Base-by-base conservation (phyloP, 2,329 filamentous ascomycete genomes). In the Karstenula rhodostoma region DNA sequence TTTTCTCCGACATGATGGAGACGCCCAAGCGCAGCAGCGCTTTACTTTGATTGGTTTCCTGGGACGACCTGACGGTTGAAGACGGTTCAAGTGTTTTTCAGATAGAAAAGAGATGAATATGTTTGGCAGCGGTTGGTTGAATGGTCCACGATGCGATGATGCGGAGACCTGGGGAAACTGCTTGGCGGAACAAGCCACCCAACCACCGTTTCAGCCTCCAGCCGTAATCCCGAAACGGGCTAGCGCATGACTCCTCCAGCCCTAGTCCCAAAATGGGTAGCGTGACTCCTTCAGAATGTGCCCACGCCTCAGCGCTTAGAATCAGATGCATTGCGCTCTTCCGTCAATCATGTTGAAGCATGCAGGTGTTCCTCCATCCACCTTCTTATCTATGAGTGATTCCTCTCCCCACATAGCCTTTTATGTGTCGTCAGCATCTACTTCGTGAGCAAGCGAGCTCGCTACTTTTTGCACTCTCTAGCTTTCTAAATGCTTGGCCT, bases 1-100 rank as follows among this genome's bases (percentile, higher is more conserved):
- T 44, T 47, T 73, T 73, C 57, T 73, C 69, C 22, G 67, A 61
- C 69, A 72, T 73, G 43, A 2, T 63, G 23, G 32, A 37, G 22
- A 46, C 43, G 43, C 43, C 43, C 19, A 23, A 25, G 43, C 22
- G 25, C 19, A 19, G 49, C 12, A 27, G 32, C 42, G 19, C 40
- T 40, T 25, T 5, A 15, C 37, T 40, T 40, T 40, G 17, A 8
- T 17, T n/a, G 13, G 5, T 1, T 19, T 4, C 15, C n/a, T 40
- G 8, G n/a, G 5, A n/a, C 17, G n/a, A 19, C 8, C 5, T n/a
- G 17, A 40, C 7, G 3, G 15, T 55, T 50, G 54, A n/a, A 1
- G 22, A 13, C 19, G 23, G n/a, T 19, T 15, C 12, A 47, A 19
- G 10, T 8, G 33, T 19, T n/a, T 13, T 33, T 35, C 29, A 57